phyloP scores from a whole-genome alignment of 441 rosid species.

The Gossypium gossypioides region DNA sequence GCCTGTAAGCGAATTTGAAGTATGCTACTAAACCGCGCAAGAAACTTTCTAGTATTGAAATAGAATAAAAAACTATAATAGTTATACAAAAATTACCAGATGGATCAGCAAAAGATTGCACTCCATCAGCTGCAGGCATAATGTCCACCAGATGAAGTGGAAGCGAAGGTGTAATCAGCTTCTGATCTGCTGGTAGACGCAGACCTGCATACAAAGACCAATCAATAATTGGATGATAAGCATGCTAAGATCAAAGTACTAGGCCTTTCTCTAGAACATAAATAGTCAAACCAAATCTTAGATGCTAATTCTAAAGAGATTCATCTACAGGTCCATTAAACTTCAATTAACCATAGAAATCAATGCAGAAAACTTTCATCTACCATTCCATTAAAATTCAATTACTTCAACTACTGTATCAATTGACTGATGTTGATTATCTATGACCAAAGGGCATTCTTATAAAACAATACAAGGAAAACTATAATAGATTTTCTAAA shows the following conservation, averaged over 20 bases:
- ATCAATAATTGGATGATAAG: conserved; percentile 2
- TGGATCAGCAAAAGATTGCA: conserved; percentile 44
- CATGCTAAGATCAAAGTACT: not conserved
- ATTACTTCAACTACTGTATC: not conserved
- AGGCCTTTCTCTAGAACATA: not conserved
- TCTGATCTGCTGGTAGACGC: conserved; percentile 66
- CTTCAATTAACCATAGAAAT: not conserved
- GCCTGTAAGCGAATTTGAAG: conserved; percentile 33
- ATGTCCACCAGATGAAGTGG: conserved; percentile 79
- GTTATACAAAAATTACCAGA: conserved; percentile 34
- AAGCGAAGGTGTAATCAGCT: conserved; percentile 65
- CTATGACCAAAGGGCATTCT: not conserved
- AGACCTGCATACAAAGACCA: conserved; percentile 40
- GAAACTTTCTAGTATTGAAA: conserved; percentile 6
- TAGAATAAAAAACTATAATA: not conserved
- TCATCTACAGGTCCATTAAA: conserved; percentile 6
- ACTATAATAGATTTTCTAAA: not conserved
- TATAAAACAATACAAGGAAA: not conserved
- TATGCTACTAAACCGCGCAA: conserved; percentile 7
- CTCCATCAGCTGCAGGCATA: conserved; percentile 46
- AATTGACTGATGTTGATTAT: not conserved
- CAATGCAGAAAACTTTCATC: not conserved
- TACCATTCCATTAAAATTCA: not conserved
- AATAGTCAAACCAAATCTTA: conserved; percentile 5
- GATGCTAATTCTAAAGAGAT: not conserved